phyloP scores from a whole-genome alignment of 2,329 filamentous ascomycete genomes.

The Lachnellula suecica region DNA sequence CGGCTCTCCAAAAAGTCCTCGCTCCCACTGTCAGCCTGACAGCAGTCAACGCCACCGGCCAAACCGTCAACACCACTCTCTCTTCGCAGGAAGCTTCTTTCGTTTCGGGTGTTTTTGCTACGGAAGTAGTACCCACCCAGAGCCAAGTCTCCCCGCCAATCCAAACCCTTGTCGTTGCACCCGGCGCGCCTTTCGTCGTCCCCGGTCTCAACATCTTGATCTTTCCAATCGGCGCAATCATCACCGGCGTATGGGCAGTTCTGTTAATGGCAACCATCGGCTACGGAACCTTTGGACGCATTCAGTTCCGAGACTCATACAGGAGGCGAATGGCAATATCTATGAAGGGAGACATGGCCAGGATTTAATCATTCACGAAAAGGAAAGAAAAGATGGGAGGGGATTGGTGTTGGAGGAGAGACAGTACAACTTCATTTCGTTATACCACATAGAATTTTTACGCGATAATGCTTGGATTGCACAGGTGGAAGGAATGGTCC shows the following conservation, averaged over 20 bases:
- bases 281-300: slow-evolving; percentile 65
- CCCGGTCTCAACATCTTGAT: slow-evolving; percentile 68
- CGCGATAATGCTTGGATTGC: neutral
- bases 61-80: slow-evolving; percentile 60
- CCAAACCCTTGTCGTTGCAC: slow-evolving; percentile 34
- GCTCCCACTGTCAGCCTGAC: slow-evolving; percentile 68
- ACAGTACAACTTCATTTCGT: slow-evolving; percentile 4
- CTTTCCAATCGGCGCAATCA: slow-evolving; percentile 67
- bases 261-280: slow-evolving; percentile 58
- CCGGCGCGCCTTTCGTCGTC: slow-evolving; percentile 57
- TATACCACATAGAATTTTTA: slow-evolving; percentile 9
- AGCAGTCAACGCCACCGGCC: slow-evolving; percentile 51
- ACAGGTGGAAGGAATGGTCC: neutral
- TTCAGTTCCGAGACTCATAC: slow-evolving; percentile 65
- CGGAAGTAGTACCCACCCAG: slow-evolving; percentile 28
- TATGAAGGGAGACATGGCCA: slow-evolving; percentile 33
- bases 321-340: slow-evolving; percentile 47
- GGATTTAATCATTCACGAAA: slow-evolving; percentile 20
- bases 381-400: too few relatives aligned
- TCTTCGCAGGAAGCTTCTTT: slow-evolving; percentile 71
- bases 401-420: neutral
- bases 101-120: slow-evolving; percentile 68
- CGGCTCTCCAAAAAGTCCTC: slow-evolving; percentile 56
- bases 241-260: slow-evolving; percentile 62
- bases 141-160: slow-evolving; percentile 30